Evolutionary conservation across 441 rosid species (phyloP).

Genomic region (Geranium incanum): DNA sequence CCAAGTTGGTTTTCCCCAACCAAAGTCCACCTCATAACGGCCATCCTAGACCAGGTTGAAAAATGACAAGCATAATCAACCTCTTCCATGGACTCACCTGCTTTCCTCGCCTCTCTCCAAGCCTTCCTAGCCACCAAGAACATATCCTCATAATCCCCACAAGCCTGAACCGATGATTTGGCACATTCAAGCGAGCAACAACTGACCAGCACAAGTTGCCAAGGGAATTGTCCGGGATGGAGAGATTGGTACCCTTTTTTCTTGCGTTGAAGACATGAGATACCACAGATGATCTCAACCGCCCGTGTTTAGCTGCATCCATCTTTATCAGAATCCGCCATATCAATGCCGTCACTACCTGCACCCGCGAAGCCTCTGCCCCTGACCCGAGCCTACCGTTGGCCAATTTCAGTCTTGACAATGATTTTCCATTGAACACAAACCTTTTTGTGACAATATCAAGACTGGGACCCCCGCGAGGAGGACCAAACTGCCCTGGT

Average conservation of each 20-base stretch:
- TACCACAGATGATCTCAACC: constrained; percentile 7
- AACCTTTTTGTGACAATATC: neutral
- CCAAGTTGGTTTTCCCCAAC: constrained; percentile 27
- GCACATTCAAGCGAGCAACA: constrained; percentile 4
- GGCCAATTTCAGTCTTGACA: neutral
- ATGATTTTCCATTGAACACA: neutral
- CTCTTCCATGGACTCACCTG: neutral
- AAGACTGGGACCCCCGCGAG: neutral
- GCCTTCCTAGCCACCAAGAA: neutral
- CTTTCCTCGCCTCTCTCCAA: neutral
- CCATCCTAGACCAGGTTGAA: constrained; percentile 20
- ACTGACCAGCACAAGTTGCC: constrained; percentile 9
- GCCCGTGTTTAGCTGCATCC: constrained; percentile 4
- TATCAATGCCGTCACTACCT: constrained; percentile 10
- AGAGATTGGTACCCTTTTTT: neutral
- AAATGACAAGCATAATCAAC: neutral
- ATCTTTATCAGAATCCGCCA: constrained; percentile 10
- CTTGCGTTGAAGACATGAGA: constrained; percentile 2
- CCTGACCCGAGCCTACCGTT: neutral
- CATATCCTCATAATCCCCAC: constrained; percentile 4
- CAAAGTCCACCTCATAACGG: constrained; percentile 20
- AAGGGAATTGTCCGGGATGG: neutral
- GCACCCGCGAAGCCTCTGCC: neutral
- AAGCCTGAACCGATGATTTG: neutral
- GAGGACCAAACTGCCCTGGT: neutral